Conservation (phyloP, 192 early-diverging fungal species). For the Backusella tuberculispora region DNA sequence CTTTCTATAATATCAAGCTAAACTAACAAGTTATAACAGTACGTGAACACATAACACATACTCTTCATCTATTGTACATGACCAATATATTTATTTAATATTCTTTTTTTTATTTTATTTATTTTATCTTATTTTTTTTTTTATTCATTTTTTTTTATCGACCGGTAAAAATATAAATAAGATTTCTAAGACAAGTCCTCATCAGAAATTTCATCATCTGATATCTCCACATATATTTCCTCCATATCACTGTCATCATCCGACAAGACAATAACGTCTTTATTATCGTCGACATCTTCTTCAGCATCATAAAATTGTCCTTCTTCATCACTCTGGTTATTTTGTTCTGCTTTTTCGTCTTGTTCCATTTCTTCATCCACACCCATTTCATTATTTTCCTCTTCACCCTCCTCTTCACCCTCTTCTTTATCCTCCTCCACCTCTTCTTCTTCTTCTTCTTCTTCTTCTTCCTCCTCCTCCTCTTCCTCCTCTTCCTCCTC, state of each 20-base stretch:
- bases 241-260: conserved; percentile 16
- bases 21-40: too few species aligned
- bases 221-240: conserved; percentile 14
- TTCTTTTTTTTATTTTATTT: neutral
- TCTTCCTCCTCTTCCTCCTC: conserved; percentile 45
- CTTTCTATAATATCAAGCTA: too few species aligned
- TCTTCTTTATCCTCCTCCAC: neutral
- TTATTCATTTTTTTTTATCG: neutral
- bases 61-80: too few species aligned
- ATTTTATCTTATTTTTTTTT: neutral
- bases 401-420: neutral
- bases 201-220: conserved; percentile 11
- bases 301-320: conserved; percentile 4
- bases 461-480: conserved; percentile 11
- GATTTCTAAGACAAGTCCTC: neutral
- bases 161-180: neutral
- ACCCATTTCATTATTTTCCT: conserved; percentile 21
- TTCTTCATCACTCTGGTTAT: conserved; percentile 4
- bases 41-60: too few species aligned
- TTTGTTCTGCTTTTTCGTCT: conserved; percentile 19
- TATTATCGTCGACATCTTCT: conserved; percentile 28
- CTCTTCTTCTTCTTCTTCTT: neutral
- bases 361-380: conserved; percentile 20
- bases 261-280: conserved; percentile 26
- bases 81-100: neutral